These are phyloP conservation scores for Seminavis robusta DNA, from an alignment of 108 stramenopile species.

Conservation along the genomic window DNA sequence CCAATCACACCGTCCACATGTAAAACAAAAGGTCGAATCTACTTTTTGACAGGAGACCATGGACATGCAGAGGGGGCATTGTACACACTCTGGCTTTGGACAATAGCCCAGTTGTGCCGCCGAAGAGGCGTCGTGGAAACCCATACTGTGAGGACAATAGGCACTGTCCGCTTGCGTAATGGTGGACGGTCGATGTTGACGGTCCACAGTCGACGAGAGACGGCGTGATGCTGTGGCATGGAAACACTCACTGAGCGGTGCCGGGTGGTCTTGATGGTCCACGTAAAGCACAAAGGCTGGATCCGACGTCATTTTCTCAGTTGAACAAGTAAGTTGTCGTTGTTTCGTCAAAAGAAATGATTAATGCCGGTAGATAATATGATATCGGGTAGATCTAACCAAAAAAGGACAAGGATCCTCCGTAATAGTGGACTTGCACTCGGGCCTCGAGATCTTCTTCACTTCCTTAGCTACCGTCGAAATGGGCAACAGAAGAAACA, in stretches of 20 bases:
- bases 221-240: constrained; percentile 83
- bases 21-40: constrained; percentile 11
- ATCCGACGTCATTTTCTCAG: no score
- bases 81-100: constrained; percentile 37
- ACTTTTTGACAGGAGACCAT: constrained; percentile 30
- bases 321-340: no score
- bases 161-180: constrained; percentile 48
- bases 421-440: no score
- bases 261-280: constrained; percentile 74
- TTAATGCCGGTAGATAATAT: no score
- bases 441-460: no score
- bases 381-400: no score
- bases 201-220: constrained; percentile 61
- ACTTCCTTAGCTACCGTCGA: no score
- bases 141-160: constrained; percentile 75
- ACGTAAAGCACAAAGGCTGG: constrained; percentile 66
- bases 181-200: constrained; percentile 51
- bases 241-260: constrained; percentile 63
- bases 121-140: constrained; percentile 59
- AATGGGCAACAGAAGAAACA: no score
- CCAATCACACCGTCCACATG: constrained; percentile 53
- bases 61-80: constrained; percentile 59
- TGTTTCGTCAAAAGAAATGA: no score
- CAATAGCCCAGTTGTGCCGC: constrained; percentile 32
- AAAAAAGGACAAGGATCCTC: no score